phyloP scores from a whole-genome alignment of 2,329 filamentous ascomycete genomes.

The Epichloe sp. region DNA sequence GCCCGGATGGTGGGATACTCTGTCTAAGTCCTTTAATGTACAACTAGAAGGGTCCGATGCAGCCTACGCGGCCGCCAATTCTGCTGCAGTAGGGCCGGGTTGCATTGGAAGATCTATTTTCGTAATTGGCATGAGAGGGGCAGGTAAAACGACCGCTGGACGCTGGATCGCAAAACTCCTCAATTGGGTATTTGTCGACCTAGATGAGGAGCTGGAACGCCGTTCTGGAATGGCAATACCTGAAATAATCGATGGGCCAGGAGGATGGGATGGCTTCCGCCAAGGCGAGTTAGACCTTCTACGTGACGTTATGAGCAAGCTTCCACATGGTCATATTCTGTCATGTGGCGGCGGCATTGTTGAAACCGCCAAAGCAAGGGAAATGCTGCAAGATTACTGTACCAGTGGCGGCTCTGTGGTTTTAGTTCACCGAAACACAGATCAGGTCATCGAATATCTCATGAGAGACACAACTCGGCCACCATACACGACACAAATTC shows the following conservation, averaged over 20 bases:
- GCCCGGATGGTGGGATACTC: slow-evolving; percentile 95
- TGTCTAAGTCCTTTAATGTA: slow-evolving; percentile 67
- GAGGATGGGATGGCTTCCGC: slow-evolving; percentile 82
- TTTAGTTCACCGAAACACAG: slow-evolving; percentile 75
- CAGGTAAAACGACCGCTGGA: slow-evolving; percentile 89
- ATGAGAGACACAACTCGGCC: slow-evolving; percentile 80
- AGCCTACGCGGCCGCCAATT: slow-evolving; percentile 12
- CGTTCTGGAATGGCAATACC: slow-evolving; percentile 66
- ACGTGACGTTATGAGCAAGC: slow-evolving; percentile 59
- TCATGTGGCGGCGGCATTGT: slow-evolving; percentile 92
- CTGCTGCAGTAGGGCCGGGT: slow-evolving; percentile 1
- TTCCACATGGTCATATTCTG: slow-evolving; percentile 65
- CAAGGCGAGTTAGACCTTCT: slow-evolving; percentile 65
- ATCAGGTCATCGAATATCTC: slow-evolving; percentile 78
- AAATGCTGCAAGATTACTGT: slow-evolving; percentile 61
- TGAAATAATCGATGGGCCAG: slow-evolving; percentile 59
- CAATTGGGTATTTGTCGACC: slow-evolving; percentile 66
- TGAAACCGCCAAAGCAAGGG: slow-evolving; percentile 67
- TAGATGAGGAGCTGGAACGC: slow-evolving; percentile 76
- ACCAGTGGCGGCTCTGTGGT: slow-evolving; percentile 71
- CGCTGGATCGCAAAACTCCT: slow-evolving; percentile 69
- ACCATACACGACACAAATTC: slow-evolving; percentile 85
- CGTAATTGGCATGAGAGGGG: slow-evolving; percentile 94
- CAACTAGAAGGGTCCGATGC: slow-evolving; percentile 61
- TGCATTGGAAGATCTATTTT: slow-evolving; percentile 57